Base-by-base conservation (phyloP, 2,329 filamentous ascomycete species). In the Fusarium fujikuroi region DNA sequence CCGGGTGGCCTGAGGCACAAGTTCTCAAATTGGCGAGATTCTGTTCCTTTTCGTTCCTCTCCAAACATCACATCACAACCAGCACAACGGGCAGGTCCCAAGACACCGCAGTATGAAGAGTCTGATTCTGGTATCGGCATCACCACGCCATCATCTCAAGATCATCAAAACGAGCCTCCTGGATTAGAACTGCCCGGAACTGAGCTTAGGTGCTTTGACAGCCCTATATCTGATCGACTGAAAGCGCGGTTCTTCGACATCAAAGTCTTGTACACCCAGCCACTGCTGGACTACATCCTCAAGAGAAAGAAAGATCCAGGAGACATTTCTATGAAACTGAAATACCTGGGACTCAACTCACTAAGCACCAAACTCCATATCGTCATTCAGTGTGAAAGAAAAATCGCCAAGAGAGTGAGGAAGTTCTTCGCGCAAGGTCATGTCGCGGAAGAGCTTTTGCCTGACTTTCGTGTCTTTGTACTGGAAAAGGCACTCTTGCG, bases 131-230 rank as follows among this genome's bases (percentile, higher is more conserved):
- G 37, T 9, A 42, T 32, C 9, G 18, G 36, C 15, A 23, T 40
- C 9, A 16, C 52, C 2, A 56, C 25, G 11, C 28, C 37, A 2
- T 56, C 37, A 1, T 42, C 37, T 2, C 37, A 32, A 4, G 12
- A 2, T 14, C 7, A 5, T 3, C 37, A 6, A 0, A 54, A 1
- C 1, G 39, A 56, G 10, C 19, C 21, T 8, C 6, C 3, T 9
- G 39, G 59, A 1, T 1, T 56, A 0, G 11, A 21, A 5, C 5
- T 61, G 3, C 59, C 15, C 1, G 59, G 59, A 0, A 58, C 59
- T 8, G 59, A 46, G 0, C 9, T 57, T 1, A 46, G 15, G 2
- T 12, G 4, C 5, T 62, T 43, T 1, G 19, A 36, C 1, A 16
- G n/a, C 0, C 39, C 50, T 3, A 2, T 58, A 1, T 40, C 59